Evolutionary conservation across 768 basidiomycete genomes (phyloP), one percentile per base, ranked within the genome.

Genomic region (Suillus paluster): DNA sequence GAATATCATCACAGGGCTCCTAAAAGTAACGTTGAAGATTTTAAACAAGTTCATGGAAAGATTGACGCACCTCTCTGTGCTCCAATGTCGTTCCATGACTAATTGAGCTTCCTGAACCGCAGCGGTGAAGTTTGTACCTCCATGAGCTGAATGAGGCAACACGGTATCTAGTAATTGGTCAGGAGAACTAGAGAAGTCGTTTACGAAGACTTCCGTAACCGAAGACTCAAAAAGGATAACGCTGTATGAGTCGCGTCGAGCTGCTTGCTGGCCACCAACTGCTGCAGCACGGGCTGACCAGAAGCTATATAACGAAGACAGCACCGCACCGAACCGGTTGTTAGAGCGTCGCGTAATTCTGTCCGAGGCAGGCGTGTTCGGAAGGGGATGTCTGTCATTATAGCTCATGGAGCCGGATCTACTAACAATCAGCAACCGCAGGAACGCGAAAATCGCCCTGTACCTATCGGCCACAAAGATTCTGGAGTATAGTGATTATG

Each of bases 291-390:
- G 79, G 1, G 87, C 80, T 11, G 72, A 63, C 86, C 87, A 88
- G 67, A 88, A 88, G 17, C 75, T 73, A 56, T 85, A 69, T 10
- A 88, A 64, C 0, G 86, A 81, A 0, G 85, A 83, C 50, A 82
- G 83, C 1, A 87, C 87, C 0, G 86, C 85, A 0, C 86, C 86
- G 15, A 86, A 77, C 36, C 86, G 73, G 63, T 88, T 82, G 60
- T 84, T 68, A 44, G 75, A 72, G 0, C 58, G 65, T 17, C 67
- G 69, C 4, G 65, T 60, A 50, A 86, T 85, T 38, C 67, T 67
- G n/a, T 70, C 63, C 5, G 79, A 75, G 4, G 61, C 74, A 0
- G 84, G 83, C 2, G 82, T 80, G 54, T 78, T 74, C 0, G 68
- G 66, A 5, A 86, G 75, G 0, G 87, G 87, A 1, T 52, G 69